Conservation (phyloP, 1,139 yeast species). For the Williopsis jadinii region DNA sequence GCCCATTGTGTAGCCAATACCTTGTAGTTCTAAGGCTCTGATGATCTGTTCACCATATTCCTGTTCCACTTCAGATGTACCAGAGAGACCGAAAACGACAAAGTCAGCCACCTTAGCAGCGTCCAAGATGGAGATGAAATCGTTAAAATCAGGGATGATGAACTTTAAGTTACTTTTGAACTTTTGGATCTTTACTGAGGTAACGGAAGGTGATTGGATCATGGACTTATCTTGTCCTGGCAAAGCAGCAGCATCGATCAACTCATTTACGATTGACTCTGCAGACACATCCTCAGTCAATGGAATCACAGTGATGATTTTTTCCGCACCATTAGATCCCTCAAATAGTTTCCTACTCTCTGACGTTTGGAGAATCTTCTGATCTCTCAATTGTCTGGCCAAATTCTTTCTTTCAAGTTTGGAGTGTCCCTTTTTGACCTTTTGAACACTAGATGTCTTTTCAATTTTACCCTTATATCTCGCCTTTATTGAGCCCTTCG, state of each 20-base stretch:
- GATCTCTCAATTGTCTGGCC: conserved; percentile 69
- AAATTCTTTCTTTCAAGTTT: conserved; percentile 75
- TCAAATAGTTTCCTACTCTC: conserved; percentile 62
- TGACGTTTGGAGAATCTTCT: conserved; percentile 53
- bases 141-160: conserved; percentile 63
- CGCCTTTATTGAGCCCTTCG: conserved; percentile 83
- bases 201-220: conserved; percentile 41
- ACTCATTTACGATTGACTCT: conserved; percentile 44
- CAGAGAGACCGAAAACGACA: conserved; percentile 81
- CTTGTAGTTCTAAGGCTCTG: conserved; percentile 86
- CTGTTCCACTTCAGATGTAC: conserved; percentile 71
- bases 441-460: conserved; percentile 37
- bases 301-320: conserved; percentile 74
- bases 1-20: conserved; percentile 78
- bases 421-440: conserved; percentile 39
- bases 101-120: conserved; percentile 87
- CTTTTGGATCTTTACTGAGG: conserved; percentile 44
- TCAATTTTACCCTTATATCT: conserved; percentile 85
- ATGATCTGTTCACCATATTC: conserved; percentile 82
- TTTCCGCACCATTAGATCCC: conserved; percentile 74
- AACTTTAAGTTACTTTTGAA: conserved; percentile 74
- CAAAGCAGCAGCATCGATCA: conserved; percentile 36
- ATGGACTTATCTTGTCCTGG: conserved; percentile 26
- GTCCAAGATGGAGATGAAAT: conserved; percentile 68
- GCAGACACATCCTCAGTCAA: conserved; percentile 67